A percentile compares a stretch with the other conserved stretches of the same genome.
Conservation (phyloP, 306 rosid genomes). For the Lathyrus aphaca region DNA sequence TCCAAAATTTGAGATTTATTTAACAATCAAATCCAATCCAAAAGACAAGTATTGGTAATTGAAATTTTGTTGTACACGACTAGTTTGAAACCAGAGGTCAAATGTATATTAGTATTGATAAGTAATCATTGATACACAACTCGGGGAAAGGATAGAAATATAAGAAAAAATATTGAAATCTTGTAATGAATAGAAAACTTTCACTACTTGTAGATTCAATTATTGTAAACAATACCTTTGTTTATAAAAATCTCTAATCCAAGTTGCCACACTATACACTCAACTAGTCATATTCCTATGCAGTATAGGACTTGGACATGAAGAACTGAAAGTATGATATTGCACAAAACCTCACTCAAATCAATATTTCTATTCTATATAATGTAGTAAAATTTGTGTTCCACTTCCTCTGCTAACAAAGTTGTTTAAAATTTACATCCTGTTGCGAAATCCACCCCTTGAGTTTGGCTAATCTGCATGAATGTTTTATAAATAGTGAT, state of each 20-base stretch:
- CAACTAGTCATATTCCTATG: conserved; percentile 38
- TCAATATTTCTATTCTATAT: conserved; percentile 8
- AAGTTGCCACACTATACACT: conserved; percentile 41
- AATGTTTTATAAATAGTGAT: conserved; percentile 55
- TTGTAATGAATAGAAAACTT: not conserved
- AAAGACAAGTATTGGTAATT: too few relatives aligned
- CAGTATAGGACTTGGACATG: conserved; percentile 29
- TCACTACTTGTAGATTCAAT: conserved; percentile 14
- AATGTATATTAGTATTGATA: too few relatives aligned
- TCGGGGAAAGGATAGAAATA: too few relatives aligned
- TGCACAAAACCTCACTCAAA: conserved; percentile 38
- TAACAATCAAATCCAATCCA: not conserved
- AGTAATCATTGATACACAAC: too few relatives aligned
- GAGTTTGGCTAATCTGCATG: conserved; percentile 76
- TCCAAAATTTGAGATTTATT: not conserved
- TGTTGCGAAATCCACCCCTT: conserved; percentile 47
- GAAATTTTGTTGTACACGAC: too few relatives aligned
- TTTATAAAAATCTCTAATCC: conserved; percentile 29
- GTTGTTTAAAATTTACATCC: conserved; percentile 50
- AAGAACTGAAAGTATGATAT: conserved; percentile 27
- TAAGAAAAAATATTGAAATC: too few relatives aligned
- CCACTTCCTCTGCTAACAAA: conserved; percentile 55
- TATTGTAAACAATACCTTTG: not conserved
- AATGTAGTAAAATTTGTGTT: conserved; percentile 16
- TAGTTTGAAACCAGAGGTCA: too few relatives aligned